A percentile compares a stretch with the other conserved stretches of the same genome.
phyloP scores from a whole-genome alignment of 116 monocot genomes.

The Cymodocea nodosa region DNA sequence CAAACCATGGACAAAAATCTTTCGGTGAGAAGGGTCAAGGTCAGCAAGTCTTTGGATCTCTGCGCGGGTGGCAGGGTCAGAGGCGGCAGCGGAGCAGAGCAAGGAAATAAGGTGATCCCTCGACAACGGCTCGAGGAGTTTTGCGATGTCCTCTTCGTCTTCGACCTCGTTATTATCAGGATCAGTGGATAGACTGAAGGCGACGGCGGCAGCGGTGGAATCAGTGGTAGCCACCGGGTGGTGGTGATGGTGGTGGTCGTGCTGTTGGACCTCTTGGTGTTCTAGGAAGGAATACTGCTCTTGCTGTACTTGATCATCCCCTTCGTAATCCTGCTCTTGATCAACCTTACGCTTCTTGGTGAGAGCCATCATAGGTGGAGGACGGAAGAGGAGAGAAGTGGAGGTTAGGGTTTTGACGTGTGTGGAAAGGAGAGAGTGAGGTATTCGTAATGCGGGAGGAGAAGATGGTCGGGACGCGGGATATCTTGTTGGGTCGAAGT shows the following conservation, averaged over 20 bases:
- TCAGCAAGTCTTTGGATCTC: conserved; percentile 47
- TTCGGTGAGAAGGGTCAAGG: conserved; percentile 55
- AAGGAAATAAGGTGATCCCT: conserved; percentile 49
- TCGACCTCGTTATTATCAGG: conserved; percentile 13
- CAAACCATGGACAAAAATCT: conserved; percentile 81
- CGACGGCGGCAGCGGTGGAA: background rate
- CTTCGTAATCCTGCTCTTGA: background rate
- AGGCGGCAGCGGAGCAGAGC: conserved; percentile 47
- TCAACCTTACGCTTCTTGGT: conserved; percentile 7
- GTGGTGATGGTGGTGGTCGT: background rate
- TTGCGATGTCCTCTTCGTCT: conserved; percentile 31
- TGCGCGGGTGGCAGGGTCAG: conserved; percentile 19
- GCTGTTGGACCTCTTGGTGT: background rate
- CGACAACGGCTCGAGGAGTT: conserved; percentile 53
- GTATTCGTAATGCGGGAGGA: background rate
- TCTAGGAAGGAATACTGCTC: background rate
- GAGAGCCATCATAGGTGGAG: background rate
- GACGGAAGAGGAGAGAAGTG: too few relatives aligned
- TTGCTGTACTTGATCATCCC: background rate
- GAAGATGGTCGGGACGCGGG: background rate
- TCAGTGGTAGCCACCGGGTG: background rate
- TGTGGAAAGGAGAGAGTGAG: background rate
- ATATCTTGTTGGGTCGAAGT: background rate
- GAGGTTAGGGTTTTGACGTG: background rate
- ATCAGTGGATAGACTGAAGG: background rate